Percentiles rank a stretch among this genome's conserved stretches.
Evolutionary conservation across 768 basidiomycete genomes (phyloP).

Genomic region (Porpolomopsis calyptriformis): DNA sequence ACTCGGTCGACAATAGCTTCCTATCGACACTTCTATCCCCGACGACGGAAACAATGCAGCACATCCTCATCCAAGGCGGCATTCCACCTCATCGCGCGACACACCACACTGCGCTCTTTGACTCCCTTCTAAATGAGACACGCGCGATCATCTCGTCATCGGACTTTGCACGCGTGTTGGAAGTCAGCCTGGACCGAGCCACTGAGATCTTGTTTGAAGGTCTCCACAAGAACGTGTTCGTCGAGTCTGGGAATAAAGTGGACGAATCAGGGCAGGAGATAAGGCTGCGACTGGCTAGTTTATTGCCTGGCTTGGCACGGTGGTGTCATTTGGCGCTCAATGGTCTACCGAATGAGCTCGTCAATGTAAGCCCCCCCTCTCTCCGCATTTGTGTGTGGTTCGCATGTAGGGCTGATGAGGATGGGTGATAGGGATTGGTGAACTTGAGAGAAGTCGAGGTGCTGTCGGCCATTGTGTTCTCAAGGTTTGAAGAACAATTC

Average conservation of each 20-base stretch:
- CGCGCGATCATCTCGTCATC: conserved; percentile 48
- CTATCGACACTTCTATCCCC: conserved; percentile 65
- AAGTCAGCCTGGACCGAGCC: conserved; percentile 62
- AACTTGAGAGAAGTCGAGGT: conserved; percentile 53
- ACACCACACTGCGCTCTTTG: conserved; percentile 42
- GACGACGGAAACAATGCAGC: conserved; percentile 58
- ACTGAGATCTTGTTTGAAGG: conserved; percentile 52
- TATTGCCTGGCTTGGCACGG: conserved; percentile 69
- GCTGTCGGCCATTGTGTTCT: conserved; percentile 65
- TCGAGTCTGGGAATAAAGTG: conserved; percentile 14
- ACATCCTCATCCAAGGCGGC: conserved; percentile 61
- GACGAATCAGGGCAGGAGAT: conserved; percentile 27
- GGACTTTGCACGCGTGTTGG: conserved; percentile 63
- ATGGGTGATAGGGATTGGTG: conserved; percentile 40
- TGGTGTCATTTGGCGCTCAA: conserved; percentile 67
- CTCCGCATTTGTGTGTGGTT: background rate
- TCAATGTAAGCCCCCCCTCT: conserved; percentile 52
- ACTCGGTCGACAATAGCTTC: conserved; percentile 38
- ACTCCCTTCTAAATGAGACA: conserved; percentile 59
- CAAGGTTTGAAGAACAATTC: conserved; percentile 51
- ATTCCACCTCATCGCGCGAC: conserved; percentile 20
- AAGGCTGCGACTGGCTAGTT: conserved; percentile 60
- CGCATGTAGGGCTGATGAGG: background rate
- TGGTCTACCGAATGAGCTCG: conserved; percentile 65
- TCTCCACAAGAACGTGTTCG: conserved; percentile 57